Conservation (phyloP, 1,284 basidiomycete species). For the Sporisorium scitamineum region DNA sequence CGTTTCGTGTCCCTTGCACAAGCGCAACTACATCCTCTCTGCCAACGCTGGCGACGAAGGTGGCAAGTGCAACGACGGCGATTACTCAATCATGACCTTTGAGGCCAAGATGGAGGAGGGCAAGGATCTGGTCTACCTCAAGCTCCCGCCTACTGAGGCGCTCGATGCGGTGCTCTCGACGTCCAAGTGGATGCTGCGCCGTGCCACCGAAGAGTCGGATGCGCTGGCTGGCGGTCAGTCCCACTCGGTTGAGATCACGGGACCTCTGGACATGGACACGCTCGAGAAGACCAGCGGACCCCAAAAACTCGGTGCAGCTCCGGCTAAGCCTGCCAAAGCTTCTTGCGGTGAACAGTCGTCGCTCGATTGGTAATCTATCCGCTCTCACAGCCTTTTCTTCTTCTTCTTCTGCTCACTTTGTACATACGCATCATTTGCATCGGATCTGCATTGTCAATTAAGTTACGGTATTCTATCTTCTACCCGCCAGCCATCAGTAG, state of each 20-base stretch:
- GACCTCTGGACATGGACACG: slow-evolving; percentile 38
- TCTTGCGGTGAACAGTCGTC: slow-evolving; percentile 38
- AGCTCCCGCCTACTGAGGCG: slow-evolving; percentile 74
- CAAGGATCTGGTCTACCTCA: slow-evolving; percentile 72
- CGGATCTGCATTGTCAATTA: neutral
- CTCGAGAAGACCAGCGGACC: slow-evolving; percentile 15
- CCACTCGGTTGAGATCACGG: slow-evolving; percentile 51
- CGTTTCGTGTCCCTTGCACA: slow-evolving; percentile 76
- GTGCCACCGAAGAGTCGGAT: slow-evolving; percentile 60
- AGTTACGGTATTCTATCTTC: neutral
- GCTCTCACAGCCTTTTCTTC: neutral
- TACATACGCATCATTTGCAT: slow-evolving; percentile 19
- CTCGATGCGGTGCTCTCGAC: slow-evolving; percentile 78
- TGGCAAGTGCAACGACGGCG: slow-evolving; percentile 76
- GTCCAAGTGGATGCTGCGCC: slow-evolving; percentile 74
- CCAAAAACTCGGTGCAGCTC: slow-evolving; percentile 6
- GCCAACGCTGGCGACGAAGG: slow-evolving; percentile 71
- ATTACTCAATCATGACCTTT: slow-evolving; percentile 77
- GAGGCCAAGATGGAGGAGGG: slow-evolving; percentile 73
- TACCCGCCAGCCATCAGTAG: neutral
- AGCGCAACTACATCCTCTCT: slow-evolving; percentile 76
- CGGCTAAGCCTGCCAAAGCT: slow-evolving; percentile 28
- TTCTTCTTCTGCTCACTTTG: neutral
- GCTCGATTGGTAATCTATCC: slow-evolving; percentile 38
- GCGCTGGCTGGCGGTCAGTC: slow-evolving; percentile 45